Conservation (phyloP, 2,329 filamentous ascomycete species). For the Sphaerulina musiva region DNA sequence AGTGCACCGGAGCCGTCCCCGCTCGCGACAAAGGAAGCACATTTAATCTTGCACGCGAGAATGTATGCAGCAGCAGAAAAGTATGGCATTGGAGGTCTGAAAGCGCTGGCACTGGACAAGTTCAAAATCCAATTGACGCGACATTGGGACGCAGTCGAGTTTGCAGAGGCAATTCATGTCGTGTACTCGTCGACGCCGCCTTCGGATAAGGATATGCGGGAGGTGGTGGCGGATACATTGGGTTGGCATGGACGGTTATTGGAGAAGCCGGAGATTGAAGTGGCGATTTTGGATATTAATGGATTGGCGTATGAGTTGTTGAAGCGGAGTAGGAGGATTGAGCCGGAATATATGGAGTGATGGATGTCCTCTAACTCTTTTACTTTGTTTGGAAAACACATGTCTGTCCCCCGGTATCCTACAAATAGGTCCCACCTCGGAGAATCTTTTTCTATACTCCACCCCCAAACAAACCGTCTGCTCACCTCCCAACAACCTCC, state of each 20-base stretch:
- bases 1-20: conserved; percentile 21
- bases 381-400: no score
- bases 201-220: conserved; percentile 30
- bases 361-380: no score
- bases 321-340: conserved; percentile 20
- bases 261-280: conserved; percentile 27
- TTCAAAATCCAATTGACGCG: conserved; percentile 24
- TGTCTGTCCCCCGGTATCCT: no score
- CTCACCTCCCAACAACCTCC: no score
- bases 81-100: conserved; percentile 25
- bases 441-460: no score
- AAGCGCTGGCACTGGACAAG: conserved; percentile 23
- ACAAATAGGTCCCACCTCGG: no score
- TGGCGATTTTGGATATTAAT: conserved; percentile 26
- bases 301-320: conserved; percentile 29
- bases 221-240: conserved; percentile 28
- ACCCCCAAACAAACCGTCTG: no score
- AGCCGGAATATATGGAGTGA: conserved; percentile 19
- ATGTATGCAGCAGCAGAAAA: conserved; percentile 25
- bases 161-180: conserved; percentile 28
- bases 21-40: conserved; percentile 19
- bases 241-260: conserved; percentile 22
- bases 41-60: conserved; percentile 22
- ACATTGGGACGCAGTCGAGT: conserved; percentile 26
- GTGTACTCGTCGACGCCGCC: conserved; percentile 27